Base-by-base conservation (phyloP, 192 early-diverging fungal genomes). In the Gigaspora rosea region DNA sequence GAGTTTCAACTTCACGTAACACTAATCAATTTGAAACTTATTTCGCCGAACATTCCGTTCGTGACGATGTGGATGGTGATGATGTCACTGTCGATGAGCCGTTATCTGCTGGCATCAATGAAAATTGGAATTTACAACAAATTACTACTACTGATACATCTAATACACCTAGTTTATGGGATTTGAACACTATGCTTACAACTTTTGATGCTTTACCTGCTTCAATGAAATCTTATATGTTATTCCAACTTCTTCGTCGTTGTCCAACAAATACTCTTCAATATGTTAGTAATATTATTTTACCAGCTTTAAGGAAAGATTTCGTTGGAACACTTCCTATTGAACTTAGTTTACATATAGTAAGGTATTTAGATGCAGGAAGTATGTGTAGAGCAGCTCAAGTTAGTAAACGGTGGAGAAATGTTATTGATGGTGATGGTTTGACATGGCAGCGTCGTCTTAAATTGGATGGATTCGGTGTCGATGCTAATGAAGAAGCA, bases 301-400 rank as follows among this genome's bases (percentile, higher is more conserved):
- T 94, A 57, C 95, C 98, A 2, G 91, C 92, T 16, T 87, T 98
- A 78, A 94, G 96, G 77, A 90, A 94, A 77, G 96, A 99, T 85
- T 97, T 98, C 83, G 71, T 99, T 9, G 88, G 87, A 18, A 84
- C 85, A 9, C 80, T 95, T 75, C 94, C 94, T 8, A 52, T 82
- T 10, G 92, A 95, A 73, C 80, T 93, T 27, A 79, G 87, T 46
- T 87, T 92, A 62, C 91, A 95, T 66, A 90, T 98, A 79, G 87
- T 98, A 22, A 82, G 87, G 32, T 94, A 92, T 76, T 85, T 99
- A 77, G 97, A 97, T 73, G 85, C 92, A 8, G 82, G 86, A 36
- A 88, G 93, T 62, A 85, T 99, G 41, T 91, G 92, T 59, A 89
- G 90, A 16, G 92, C 93, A 18, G 87, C 92, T n/a, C 90, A 90